A percentile compares a stretch with the other conserved stretches of the same genome.
Evolutionary conservation across 257 asterid genomes (phyloP).

Genomic region (Solanum piurae): DNA sequence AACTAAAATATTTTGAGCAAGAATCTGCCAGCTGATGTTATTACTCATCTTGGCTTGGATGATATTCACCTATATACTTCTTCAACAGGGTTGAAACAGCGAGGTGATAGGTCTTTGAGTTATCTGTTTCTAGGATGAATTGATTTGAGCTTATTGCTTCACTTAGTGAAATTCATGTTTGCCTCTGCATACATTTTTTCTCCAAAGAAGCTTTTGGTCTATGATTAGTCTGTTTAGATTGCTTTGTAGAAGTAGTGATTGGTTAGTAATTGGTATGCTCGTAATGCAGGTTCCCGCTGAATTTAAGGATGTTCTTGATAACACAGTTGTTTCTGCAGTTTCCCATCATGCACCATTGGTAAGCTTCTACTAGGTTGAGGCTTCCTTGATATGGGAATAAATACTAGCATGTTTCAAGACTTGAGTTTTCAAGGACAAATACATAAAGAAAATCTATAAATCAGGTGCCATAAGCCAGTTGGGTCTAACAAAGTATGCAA

Average conservation of each 20-base stretch:
- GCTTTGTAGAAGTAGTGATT: background rate
- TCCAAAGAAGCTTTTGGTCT: background rate
- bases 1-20: background rate
- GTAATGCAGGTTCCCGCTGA: slow-evolving; percentile 77
- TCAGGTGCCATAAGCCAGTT: background rate
- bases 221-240: background rate
- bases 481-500: background rate
- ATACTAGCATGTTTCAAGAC: background rate
- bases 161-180: background rate
- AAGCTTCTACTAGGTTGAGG: slow-evolving; percentile 3
- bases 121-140: background rate
- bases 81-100: background rate
- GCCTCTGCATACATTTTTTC: background rate
- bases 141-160: background rate
- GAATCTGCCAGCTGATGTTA: background rate
- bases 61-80: background rate
- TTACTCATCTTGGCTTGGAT: background rate
- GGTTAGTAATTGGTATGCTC: slow-evolving; percentile 3
- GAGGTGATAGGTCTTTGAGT: background rate
- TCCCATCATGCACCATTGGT: slow-evolving; percentile 74
- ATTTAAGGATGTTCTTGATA: slow-evolving; percentile 84
- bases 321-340: slow-evolving; percentile 77
- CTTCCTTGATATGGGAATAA: background rate
- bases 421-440: background rate
- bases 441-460: background rate